A percentile compares a stretch with the other conserved stretches of the same genome.
Conservation (phyloP, 2,329 filamentous ascomycete species). For the Diplodia scrobiculata region DNA sequence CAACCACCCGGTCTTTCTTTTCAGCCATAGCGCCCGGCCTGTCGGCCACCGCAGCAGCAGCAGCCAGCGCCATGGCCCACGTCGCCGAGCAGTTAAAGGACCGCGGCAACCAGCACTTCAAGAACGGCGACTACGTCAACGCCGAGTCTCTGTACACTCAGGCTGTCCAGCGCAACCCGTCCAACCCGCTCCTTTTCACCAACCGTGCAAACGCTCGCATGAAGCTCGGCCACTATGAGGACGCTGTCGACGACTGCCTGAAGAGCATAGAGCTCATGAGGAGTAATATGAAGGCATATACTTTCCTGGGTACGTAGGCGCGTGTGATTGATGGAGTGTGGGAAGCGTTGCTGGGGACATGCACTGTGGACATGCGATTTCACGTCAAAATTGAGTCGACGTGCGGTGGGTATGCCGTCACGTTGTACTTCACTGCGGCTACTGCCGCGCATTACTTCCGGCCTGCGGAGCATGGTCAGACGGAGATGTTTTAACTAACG, state of each 20-base stretch:
- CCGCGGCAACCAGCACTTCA: slow-evolving; percentile 66
- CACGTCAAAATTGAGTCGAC: neutral
- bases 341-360: neutral
- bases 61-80: slow-evolving; percentile 36
- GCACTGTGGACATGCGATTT: neutral
- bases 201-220: slow-evolving; percentile 85
- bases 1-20: neutral
- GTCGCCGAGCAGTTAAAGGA: slow-evolving; percentile 53
- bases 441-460: neutral
- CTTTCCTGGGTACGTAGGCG: slow-evolving; percentile 61
- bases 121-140: slow-evolving; percentile 62
- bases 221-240: slow-evolving; percentile 71
- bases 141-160: slow-evolving; percentile 73
- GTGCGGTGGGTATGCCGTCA: neutral
- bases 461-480: neutral
- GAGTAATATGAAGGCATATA: slow-evolving; percentile 76
- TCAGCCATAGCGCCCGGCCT: neutral
- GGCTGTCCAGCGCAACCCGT: slow-evolving; percentile 77
- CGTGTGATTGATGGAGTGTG: neutral
- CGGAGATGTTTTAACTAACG: slow-evolving; percentile 8
- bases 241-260: slow-evolving; percentile 75
- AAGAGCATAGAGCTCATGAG: slow-evolving; percentile 69
- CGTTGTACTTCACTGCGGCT: neutral
- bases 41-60: slow-evolving; percentile 1
- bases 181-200: slow-evolving; percentile 78